Evolutionary conservation across 139 green algal genomes (phyloP), one percentile per base, ranked within the genome.

Genomic region (Mesotaenium endlicherianum): DNA sequence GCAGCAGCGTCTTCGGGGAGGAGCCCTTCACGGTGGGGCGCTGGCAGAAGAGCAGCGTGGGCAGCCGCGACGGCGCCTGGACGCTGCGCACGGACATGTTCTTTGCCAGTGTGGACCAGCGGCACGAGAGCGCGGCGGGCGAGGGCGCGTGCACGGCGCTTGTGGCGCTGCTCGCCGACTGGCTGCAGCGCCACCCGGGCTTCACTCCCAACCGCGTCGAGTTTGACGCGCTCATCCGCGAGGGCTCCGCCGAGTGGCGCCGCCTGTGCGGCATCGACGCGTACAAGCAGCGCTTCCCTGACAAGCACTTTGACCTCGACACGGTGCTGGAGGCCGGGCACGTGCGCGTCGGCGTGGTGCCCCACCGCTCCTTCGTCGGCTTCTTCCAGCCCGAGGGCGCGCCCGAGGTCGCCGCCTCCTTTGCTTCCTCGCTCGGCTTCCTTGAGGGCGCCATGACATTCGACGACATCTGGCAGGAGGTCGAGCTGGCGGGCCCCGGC

Each of bases 291-390:
- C 55, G 81, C 58, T 87, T 87, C 67, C 34, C 71, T 34, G 81
- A 87, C 45, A 39, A 44, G 30, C 81, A 87, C 75, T 87, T 87
- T 77, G 81, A 87, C 75, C 58, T 87, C 2, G 81, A 87, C 1
- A 87, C 81, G 14, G 75, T 87, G 20, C 34, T 85, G 41, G 71
- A 70, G 1, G 39, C 71, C 34, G 55, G 41, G 71, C 50, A 80
- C 38, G 39, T 40, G 38, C 30, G 17, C 55, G 20, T 53, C 4
- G 16, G 47, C 3, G 30, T 44, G 4, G 17, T 77, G 30, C 75
- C 59, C 34, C n/a, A 79, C 20, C 36, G 38, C 14, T 87, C 81
- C 0, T 87, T 85, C 31, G 81, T 87, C 3, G 81, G 81, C 2
- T 87, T 87, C 57, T 87, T 87, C 49, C 5, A 83, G 77, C 3